A percentile compares a stretch with the other conserved stretches of the same genome.
Evolutionary conservation across 2,329 filamentous ascomycete genomes (phyloP).

Genomic region (Phialophora expanda): DNA sequence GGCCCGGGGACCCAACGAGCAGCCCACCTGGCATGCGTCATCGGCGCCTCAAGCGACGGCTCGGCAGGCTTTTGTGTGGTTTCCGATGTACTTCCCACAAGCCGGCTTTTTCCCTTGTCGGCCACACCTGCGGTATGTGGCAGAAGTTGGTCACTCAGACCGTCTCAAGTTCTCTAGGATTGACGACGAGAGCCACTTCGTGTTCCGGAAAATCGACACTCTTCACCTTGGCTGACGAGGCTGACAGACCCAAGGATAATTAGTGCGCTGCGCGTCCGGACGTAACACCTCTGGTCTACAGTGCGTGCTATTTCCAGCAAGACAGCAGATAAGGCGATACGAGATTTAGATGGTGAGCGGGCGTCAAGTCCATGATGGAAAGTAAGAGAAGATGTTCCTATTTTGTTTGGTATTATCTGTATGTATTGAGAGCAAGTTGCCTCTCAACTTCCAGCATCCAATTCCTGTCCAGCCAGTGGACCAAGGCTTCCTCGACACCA

Average conservation of each 20-base stretch:
- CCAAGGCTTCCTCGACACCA: constrained; percentile 49
- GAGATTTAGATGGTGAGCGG: not conserved
- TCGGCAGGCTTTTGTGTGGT: not conserved
- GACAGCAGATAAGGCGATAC: not conserved
- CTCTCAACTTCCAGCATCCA: constrained; percentile 53
- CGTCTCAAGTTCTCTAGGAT: not conserved
- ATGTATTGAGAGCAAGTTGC: constrained; percentile 43
- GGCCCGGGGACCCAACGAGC: not conserved
- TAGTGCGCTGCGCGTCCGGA: not conserved
- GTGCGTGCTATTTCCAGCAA: not conserved
- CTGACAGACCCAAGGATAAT: not conserved
- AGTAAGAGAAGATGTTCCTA: constrained; percentile 32
- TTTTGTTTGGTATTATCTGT: constrained; percentile 47
- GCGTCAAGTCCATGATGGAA: not conserved
- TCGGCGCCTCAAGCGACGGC: constrained; percentile 10
- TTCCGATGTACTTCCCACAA: not conserved
- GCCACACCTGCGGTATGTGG: not conserved
- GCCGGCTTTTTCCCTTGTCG: not conserved
- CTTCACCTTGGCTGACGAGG: not conserved
- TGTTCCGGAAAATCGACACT: not conserved
- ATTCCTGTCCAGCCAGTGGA: constrained; percentile 50
- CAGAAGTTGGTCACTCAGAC: not conserved
- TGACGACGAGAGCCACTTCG: not conserved
- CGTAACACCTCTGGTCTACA: not conserved
- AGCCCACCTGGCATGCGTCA: constrained; percentile 3